Evolutionary conservation across 441 rosid genomes (phyloP).

Genomic region (Aleurites moluccanus): DNA sequence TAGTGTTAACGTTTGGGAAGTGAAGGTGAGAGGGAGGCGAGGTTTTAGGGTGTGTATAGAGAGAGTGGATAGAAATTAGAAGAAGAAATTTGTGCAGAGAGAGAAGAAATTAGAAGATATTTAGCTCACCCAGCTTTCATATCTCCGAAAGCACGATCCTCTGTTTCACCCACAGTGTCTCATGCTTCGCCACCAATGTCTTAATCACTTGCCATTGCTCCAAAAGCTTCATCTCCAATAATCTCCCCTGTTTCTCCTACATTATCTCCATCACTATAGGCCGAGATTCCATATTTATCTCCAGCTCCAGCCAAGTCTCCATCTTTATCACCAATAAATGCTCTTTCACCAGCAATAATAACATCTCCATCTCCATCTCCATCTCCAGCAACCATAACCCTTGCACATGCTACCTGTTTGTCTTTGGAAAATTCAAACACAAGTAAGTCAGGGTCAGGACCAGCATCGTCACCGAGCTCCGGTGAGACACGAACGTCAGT

Average conservation of each 20-base stretch:
- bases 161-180: neutral
- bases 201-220: slow-evolving; percentile 6
- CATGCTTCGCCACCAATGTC: neutral
- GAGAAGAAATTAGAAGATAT: too few relatives aligned
- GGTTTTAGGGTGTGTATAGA: too few relatives aligned
- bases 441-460: neutral
- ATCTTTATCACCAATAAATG: neutral
- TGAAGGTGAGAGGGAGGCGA: too few relatives aligned
- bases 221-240: neutral
- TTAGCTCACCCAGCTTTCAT: slow-evolving; percentile 17
- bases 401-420: slow-evolving; percentile 15
- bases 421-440: neutral
- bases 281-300: neutral
- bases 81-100: too few relatives aligned
- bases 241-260: slow-evolving; percentile 1
- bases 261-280: neutral
- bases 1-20: too few relatives aligned
- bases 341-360: slow-evolving; percentile 9
- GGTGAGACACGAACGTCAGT: neutral
- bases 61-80: too few relatives aligned
- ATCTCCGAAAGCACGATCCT: neutral
- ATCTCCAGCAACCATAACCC: neutral
- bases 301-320: slow-evolving; percentile 11
- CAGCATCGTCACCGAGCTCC: neutral
- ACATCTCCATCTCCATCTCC: slow-evolving; percentile 7